These are phyloP conservation scores for Aureobasidium sp. DNA, from an alignment of 2,329 filamentous ascomycete genomes.

Conservation along the genomic window DNA sequence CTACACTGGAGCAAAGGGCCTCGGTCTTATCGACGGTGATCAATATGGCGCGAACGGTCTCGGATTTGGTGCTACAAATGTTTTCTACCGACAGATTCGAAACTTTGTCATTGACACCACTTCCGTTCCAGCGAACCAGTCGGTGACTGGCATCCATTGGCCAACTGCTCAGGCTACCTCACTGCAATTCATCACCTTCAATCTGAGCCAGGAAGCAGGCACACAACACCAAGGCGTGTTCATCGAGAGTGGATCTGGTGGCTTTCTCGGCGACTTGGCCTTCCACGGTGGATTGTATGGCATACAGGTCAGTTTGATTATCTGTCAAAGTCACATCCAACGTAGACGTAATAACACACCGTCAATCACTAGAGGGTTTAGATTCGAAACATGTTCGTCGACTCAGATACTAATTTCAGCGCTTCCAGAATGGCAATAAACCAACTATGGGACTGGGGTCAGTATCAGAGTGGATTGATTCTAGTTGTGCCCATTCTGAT, in stretches of 20 bases:
- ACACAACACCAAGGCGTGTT: slow-evolving; percentile 42
- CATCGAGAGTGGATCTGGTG: slow-evolving; percentile 37
- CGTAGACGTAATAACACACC: too few relatives aligned
- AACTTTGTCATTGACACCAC: slow-evolving; percentile 58
- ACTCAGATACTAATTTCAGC: background rate
- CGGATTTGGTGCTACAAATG: slow-evolving; percentile 43
- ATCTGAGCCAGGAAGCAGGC: slow-evolving; percentile 35
- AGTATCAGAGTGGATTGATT: background rate
- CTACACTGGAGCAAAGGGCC: slow-evolving; percentile 31
- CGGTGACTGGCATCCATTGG: slow-evolving; percentile 41
- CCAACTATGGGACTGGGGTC: slow-evolving; percentile 50
- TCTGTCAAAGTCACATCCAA: too few relatives aligned
- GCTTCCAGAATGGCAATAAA: slow-evolving; percentile 34
- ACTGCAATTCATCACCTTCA: slow-evolving; percentile 38
- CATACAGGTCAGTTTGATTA: slow-evolving; percentile 15
- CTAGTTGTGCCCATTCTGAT: slow-evolving; percentile 20
- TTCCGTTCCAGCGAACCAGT: slow-evolving; percentile 34
- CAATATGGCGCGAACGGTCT: slow-evolving; percentile 39
- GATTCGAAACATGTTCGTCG: too few relatives aligned
- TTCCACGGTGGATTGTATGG: slow-evolving; percentile 38
- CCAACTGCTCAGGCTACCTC: slow-evolving; percentile 39
- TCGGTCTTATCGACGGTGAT: slow-evolving; percentile 52
- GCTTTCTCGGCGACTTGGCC: slow-evolving; percentile 38
- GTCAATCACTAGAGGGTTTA: too few relatives aligned
- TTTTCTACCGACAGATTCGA: slow-evolving; percentile 57